These are phyloP conservation scores for Populus euphratica DNA, from an alignment of 345 rosid genomes.

Conservation along the genomic window DNA sequence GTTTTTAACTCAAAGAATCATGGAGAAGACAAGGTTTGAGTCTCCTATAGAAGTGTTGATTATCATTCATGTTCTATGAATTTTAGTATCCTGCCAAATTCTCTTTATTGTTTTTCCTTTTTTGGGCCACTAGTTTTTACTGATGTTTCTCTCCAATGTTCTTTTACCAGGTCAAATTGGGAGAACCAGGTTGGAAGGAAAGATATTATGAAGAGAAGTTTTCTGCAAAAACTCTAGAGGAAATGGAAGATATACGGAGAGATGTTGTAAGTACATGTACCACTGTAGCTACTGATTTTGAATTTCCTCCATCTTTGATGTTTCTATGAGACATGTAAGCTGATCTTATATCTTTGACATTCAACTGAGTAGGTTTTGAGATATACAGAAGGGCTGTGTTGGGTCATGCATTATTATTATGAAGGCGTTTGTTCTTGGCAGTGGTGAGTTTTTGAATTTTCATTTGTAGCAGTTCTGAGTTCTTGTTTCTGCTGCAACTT, in stretches of 20 bases:
- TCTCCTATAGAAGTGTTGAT: background rate
- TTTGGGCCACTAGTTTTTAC: background rate
- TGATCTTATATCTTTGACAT: conserved; percentile 15
- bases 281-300: background rate
- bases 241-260: conserved; percentile 62
- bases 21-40: conserved; percentile 74
- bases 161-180: conserved; percentile 63
- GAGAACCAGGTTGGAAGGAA: conserved; percentile 86
- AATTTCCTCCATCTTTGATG: background rate
- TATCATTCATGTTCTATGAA: background rate
- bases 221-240: conserved; percentile 52
- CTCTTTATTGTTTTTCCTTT: background rate
- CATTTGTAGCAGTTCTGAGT: background rate
- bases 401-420: conserved; percentile 96
- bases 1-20: conserved; percentile 52
- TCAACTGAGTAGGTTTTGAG: conserved; percentile 52
- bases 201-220: conserved; percentile 92
- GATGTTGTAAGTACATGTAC: conserved; percentile 71
- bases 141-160: background rate
- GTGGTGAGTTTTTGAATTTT: conserved; percentile 52
- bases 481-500: background rate
- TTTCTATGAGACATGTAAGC: background rate
- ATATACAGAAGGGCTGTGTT: conserved; percentile 90
- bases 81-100: background rate
- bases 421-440: conserved; percentile 99